Evolutionary conservation across 1,139 yeast species (phyloP), one percentile per base, ranked within the genome.

Genomic region (Hyphopichia burtonii): DNA sequence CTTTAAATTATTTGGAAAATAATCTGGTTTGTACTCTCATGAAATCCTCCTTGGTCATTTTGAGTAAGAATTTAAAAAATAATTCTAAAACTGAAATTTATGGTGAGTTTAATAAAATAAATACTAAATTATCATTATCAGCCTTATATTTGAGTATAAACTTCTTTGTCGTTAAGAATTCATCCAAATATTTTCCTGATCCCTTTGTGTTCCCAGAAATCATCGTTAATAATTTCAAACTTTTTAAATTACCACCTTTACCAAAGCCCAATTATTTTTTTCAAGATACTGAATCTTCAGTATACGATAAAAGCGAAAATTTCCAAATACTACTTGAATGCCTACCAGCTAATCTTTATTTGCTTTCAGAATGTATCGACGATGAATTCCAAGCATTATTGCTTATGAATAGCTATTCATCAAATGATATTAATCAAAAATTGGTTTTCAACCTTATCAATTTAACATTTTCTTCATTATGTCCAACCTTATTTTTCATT

Each of bases 211-310:
- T n/a, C 17, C 31, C 31, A 8, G 31, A 15, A 8, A 8, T 27
- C 46, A 40, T 11, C 31, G 20, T 37, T 2, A 36, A 41, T 12
- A 50, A 47, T 22, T 60, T 58, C 40, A 40, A 43, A 4, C 44
- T 39, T 3, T 53, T 59, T 17, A 41, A 44, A 3, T 47, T 64
- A 18, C 70, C 73, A 3, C 72, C 72, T 3, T 44, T 65, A 12
- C 52, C 72, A 1, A 63, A 56, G 12, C 20, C 20, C 12, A 31
- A 17, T 11, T 17, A 16, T 7, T 17, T 31, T 31, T 16, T 31
- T n/a, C 17, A 28, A 28, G 16, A 12, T 4, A 8, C 17, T 28
- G 31, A 28, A 7, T n/a, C 31, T 3, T 4, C 15, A 15, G n/a
- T 28, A n/a, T n/a, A 16, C 14, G 10, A 14, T 8, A 4, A 15